Evolutionary conservation across 257 asterid species (phyloP).

Genomic region (Hygrophila difformis): DNA sequence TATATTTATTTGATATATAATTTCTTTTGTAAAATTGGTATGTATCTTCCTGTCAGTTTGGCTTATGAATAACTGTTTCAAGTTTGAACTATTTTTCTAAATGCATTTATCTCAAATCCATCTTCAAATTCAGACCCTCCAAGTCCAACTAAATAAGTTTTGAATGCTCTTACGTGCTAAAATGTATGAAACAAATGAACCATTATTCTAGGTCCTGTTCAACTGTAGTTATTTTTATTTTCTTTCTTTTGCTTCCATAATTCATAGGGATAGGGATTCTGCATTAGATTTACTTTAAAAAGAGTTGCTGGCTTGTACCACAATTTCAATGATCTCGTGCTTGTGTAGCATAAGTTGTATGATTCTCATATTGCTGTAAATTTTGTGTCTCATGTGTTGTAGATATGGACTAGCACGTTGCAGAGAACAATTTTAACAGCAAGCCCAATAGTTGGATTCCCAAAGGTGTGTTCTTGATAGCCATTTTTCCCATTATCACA

Average conservation of each 20-base stretch:
- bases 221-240: too few relatives aligned
- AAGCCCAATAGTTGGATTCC: constrained; percentile 81
- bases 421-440: constrained; percentile 95
- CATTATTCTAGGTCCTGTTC: too few relatives aligned
- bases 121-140: too few relatives aligned
- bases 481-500: constrained; percentile 7
- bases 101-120: too few relatives aligned
- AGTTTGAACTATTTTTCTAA: too few relatives aligned
- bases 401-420: constrained; percentile 99
- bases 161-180: too few relatives aligned
- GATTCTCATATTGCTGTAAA: background rate
- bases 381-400: constrained; percentile 25
- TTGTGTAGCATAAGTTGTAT: constrained; percentile 9
- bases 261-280: constrained; percentile 3
- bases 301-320: constrained; percentile 4
- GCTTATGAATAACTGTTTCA: too few relatives aligned
- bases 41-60: constrained; percentile 11
- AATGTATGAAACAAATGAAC: too few relatives aligned
- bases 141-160: too few relatives aligned
- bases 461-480: constrained; percentile 42
- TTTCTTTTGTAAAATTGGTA: constrained; percentile 8
- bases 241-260: constrained; percentile 4
- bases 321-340: background rate
- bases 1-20: background rate
- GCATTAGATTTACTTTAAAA: background rate